Evolutionary conservation across 1,139 yeast genomes (phyloP).

Genomic region (Wickerhamomyces sp.): DNA sequence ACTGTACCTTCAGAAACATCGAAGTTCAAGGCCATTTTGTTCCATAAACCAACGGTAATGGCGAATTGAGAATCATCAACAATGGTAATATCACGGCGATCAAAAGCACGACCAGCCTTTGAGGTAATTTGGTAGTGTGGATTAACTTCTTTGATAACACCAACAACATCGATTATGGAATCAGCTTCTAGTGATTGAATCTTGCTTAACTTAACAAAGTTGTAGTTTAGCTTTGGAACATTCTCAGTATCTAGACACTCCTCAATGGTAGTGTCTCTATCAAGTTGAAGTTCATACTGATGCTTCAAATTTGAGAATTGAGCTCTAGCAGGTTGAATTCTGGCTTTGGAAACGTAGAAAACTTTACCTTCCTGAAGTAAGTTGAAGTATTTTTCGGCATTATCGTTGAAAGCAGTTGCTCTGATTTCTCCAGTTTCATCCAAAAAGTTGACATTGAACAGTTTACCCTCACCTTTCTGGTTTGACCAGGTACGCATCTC

Average conservation of each 20-base stretch:
- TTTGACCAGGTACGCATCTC: conserved; percentile 88
- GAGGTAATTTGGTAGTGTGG: conserved; percentile 82
- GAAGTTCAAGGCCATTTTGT: conserved; percentile 77
- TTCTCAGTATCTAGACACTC: conserved; percentile 60
- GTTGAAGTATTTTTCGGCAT: conserved; percentile 74
- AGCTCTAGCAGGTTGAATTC: conserved; percentile 79
- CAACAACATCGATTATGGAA: conserved; percentile 78
- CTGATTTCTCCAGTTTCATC: conserved; percentile 97
- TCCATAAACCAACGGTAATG: conserved; percentile 85
- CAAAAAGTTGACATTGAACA: conserved; percentile 80
- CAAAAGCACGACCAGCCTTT: conserved; percentile 87
- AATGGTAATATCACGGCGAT: conserved; percentile 80
- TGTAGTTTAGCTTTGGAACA: conserved; percentile 77
- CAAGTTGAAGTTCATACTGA: conserved; percentile 83
- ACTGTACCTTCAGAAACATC: conserved; percentile 73
- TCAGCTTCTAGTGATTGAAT: conserved; percentile 67
- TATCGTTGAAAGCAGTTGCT: conserved; percentile 90
- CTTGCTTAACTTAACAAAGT: conserved; percentile 65
- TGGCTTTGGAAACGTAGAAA: conserved; percentile 76
- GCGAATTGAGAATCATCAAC: conserved; percentile 84
- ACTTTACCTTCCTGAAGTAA: conserved; percentile 84
- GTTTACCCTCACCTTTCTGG: conserved; percentile 82
- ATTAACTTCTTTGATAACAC: conserved; percentile 72
- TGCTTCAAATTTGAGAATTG: conserved; percentile 81
- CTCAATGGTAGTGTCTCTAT: conserved; percentile 71